Base-by-base conservation (phyloP, 2,329 filamentous ascomycete genomes). In the Allantophomopsis lycopodina region DNA sequence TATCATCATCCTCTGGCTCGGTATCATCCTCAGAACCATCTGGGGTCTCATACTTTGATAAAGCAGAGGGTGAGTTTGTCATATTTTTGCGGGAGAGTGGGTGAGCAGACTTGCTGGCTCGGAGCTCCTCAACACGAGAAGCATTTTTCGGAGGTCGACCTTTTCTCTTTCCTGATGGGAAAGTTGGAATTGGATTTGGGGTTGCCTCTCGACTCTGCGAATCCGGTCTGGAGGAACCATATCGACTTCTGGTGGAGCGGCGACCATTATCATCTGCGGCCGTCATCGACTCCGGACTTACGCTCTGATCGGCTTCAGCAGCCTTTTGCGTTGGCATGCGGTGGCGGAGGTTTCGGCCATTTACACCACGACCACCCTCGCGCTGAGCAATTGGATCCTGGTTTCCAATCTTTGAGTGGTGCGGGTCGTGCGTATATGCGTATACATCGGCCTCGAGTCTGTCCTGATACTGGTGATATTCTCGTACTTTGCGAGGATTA, bases 391-490 rank as follows among this genome's bases (percentile, higher is more conserved):
- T 59, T 1, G 73, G 71, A 43, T 78, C 72, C 50, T 80, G 76
- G 30, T 63, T 62, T 15, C 73, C 73, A 42, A 77, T 63, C 54
- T 71, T 72, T 43, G 65, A 66, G 2, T 68, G 65, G 38, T 73
- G 68, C 8, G 68, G 63, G 47, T 78, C 73, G 46, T 77, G 74
- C 43, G 76, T 69, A 48, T 78, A 77, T 13, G 69, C 68, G 49
- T 78, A 79, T 2, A 67, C 63, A 44, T 69, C 63, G 7, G 75
- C 73, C 65, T 73, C 71, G 44, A 76, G 61, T 40, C 63, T 63
- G 55, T 78, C 73, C 51, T 79, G 69, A 39, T 47, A 36, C 52
- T 50, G n/a, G 21, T 36, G 20, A 38, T 20, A 17, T 8, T 38
- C 36, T 14, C 18, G 13, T 16, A 35, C n/a, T 8, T 10, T 13